Conservation (phyloP, 2,329 filamentous ascomycete species). For the Hypoxylon sp. region DNA sequence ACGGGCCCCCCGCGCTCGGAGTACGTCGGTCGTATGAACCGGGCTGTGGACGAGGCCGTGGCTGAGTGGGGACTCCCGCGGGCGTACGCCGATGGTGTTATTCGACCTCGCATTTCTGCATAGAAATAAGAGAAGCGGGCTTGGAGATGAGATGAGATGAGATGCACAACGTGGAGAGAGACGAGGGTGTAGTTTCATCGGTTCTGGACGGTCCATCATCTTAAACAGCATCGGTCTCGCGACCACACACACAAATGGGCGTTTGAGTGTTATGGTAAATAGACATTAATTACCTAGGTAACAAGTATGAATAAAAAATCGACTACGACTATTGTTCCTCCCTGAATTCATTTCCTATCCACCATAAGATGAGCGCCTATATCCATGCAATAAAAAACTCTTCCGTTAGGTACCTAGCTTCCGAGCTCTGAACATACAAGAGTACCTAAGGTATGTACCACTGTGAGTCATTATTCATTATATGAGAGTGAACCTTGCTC, state of each 20-base stretch:
- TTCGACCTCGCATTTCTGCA: slow-evolving; percentile 60
- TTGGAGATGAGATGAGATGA: not conserved
- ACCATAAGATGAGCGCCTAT: slow-evolving; percentile 25
- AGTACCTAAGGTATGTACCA: not conserved
- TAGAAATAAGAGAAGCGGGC: not conserved
- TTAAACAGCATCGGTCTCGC: not conserved
- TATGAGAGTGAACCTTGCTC: not conserved
- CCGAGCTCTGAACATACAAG: not conserved
- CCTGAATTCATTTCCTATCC: slow-evolving; percentile 4
- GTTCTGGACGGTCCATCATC: too few species aligned
- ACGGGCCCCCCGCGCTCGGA: slow-evolving; percentile 62
- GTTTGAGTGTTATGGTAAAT: too few species aligned
- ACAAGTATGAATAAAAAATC: not conserved
- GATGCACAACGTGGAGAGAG: not conserved
- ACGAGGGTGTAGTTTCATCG: not conserved
- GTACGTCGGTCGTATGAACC: slow-evolving; percentile 73
- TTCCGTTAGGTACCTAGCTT: not conserved
- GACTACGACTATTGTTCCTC: not conserved
- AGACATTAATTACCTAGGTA: too few species aligned
- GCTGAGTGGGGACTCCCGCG: slow-evolving; percentile 64
- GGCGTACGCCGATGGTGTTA: slow-evolving; percentile 64
- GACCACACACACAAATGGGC: not conserved
- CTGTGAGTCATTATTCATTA: not conserved
- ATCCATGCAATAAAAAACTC: slow-evolving; percentile 15
- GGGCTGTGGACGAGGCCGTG: slow-evolving; percentile 69